Evolutionary conservation across 768 basidiomycete species (phyloP).

Genomic region (Boletellus ananas): DNA sequence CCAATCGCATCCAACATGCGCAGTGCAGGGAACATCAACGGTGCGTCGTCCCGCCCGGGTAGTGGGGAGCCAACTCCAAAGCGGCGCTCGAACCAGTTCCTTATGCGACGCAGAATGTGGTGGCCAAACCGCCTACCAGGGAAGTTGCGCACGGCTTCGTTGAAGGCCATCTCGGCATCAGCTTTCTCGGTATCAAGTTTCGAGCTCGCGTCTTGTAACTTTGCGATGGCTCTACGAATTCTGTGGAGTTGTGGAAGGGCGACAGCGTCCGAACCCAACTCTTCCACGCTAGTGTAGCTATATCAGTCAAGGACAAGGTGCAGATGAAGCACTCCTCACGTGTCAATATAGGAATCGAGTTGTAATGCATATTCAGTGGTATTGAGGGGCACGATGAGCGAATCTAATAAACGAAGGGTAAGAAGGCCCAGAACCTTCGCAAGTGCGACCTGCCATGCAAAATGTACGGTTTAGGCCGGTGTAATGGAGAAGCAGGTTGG

Average conservation of each 20-base stretch:
- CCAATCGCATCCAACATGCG: not conserved
- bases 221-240: constrained; percentile 45
- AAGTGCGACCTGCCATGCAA: constrained; percentile 48
- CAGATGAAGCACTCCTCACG: constrained; percentile 36
- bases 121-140: not conserved
- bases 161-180: constrained; percentile 52
- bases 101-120: constrained; percentile 2
- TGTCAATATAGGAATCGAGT: constrained; percentile 56
- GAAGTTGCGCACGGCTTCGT: constrained; percentile 39
- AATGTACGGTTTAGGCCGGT: not conserved
- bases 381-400: constrained; percentile 67
- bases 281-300: constrained; percentile 27
- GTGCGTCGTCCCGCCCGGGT: not conserved
- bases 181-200: constrained; percentile 59
- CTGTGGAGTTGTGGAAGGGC: constrained; percentile 28
- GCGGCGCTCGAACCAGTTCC: constrained; percentile 29
- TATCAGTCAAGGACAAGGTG: constrained; percentile 24
- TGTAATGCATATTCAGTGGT: constrained; percentile 75
- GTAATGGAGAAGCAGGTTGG: not conserved
- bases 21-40: constrained; percentile 4
- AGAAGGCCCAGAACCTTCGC: constrained; percentile 66
- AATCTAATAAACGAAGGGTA: constrained; percentile 57
- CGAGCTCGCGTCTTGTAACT: constrained; percentile 48
- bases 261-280: constrained; percentile 8
- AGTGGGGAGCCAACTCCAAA: not conserved